Evolutionary conservation across 164 flowering plant species (phyloP), one percentile per base, ranked within the genome.

Genomic region (Paratinospora sagittata): DNA sequence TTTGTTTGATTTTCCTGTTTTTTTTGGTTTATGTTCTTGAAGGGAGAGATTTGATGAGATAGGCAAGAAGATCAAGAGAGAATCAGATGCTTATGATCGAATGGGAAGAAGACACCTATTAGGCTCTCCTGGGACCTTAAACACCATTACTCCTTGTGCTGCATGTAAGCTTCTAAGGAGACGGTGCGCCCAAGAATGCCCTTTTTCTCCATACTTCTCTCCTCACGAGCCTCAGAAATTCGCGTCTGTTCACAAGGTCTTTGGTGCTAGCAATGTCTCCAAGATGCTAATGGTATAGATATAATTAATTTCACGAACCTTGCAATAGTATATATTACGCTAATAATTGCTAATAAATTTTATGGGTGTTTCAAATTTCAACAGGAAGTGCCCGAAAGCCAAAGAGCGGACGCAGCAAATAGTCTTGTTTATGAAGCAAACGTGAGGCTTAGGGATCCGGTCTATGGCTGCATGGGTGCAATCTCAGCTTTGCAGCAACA

Each of bases 211-310:
- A 1, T 94, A 94, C 71, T 94, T 94, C 83, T 92, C 97, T 37
- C 98, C 97, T 27, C 94, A 88, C 65, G 98, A 94, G 62, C 98
- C 98, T 45, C 96, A 91, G 0, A 94, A 90, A 67, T 94, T 94
- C 63, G 96, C 96, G 27, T 87, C 96, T 30, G 98, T 94, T 47
- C 98, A 94, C 79, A 94, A 90, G 74, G 93, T 91, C 79, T 94
- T 94, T 41, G 98, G 98, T 43, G 97, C 98, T 27, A 94, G 98
- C 87, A 94, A 94, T 71, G 96, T 94, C 83, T 89, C 96, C 73
- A 94, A 94, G 84, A 83, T 94, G 93, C 88, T 94, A 55, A 84
- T 87, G 93, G 98, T 91, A 82, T 67, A 49, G 37, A 34, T 68
- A 73, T 39, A 72, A 34, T 73, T 57, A 30, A 30, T 30, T 30